A percentile compares a stretch with the other conserved stretches of the same genome.
Conservation (phyloP, 345 rosid genomes). For the Salix udensis region DNA sequence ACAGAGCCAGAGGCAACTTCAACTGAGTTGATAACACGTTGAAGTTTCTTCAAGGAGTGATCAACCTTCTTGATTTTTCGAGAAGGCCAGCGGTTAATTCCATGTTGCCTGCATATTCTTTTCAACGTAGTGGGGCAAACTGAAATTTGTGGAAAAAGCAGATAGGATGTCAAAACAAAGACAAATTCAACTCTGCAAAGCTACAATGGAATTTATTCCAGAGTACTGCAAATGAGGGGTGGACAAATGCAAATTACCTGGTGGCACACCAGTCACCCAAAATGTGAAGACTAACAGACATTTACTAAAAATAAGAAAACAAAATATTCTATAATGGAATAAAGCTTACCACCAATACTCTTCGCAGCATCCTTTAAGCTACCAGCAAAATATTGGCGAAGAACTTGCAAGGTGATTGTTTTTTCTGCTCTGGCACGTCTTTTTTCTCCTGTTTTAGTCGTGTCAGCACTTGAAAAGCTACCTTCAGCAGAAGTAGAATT, state of each 20-base stretch:
- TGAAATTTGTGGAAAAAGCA: slow-evolving; percentile 37
- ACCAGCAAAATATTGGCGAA: slow-evolving; percentile 71
- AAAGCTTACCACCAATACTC: slow-evolving; percentile 74
- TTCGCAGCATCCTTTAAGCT: slow-evolving; percentile 94
- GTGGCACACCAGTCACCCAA: background rate
- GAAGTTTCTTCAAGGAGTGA: slow-evolving; percentile 79
- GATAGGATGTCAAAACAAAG: slow-evolving; percentile 11
- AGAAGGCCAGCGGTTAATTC: slow-evolving; percentile 93
- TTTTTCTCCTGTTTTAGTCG: slow-evolving; percentile 43
- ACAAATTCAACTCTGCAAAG: background rate
- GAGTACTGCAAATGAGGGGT: too few species aligned
- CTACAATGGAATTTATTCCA: too few species aligned
- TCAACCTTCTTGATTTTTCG: slow-evolving; percentile 94
- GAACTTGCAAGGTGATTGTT: slow-evolving; percentile 66
- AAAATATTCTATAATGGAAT: background rate
- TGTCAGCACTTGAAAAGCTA: slow-evolving; percentile 34
- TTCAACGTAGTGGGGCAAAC: slow-evolving; percentile 98
- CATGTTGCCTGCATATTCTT: slow-evolving; percentile 89
- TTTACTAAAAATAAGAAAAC: background rate
- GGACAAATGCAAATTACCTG: background rate
- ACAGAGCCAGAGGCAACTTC: slow-evolving; percentile 66
- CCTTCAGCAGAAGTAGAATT: slow-evolving; percentile 46
- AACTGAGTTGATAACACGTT: slow-evolving; percentile 72
- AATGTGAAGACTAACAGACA: background rate
- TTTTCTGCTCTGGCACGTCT: slow-evolving; percentile 67